Evolutionary conservation across 2,329 filamentous ascomycete genomes (phyloP), one percentile per base, ranked within the genome.

Genomic region (Penicillium psychrosexuale): DNA sequence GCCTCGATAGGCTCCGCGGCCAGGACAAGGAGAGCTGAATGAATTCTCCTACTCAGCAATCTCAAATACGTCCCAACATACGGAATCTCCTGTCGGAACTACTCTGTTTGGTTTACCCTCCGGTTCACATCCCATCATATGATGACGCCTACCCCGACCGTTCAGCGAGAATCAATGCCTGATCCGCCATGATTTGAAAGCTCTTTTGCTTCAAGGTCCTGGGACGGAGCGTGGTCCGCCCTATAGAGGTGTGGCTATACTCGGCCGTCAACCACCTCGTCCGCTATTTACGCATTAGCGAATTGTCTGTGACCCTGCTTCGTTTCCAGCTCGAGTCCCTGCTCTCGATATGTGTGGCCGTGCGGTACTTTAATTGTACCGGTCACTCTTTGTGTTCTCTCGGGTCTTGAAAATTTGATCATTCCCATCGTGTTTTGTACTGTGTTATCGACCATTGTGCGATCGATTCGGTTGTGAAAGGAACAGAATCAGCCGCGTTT

Each of bases 1-100:
- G 72, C 37, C 66, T 75, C 19, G 70, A 72, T 33, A 71, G 69
- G 55, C 38, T 76, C n/a, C 65, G 64, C 45, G 57, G 61, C 43
- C 46, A 53, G 43, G 67, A 66, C 5, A 66, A 66, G 52, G 66
- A 68, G 47, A 56, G 59, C 55, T 70, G 65, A 69, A 57, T 42
- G 27, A 13, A 9, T 28, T 13, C 0, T 33, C 9, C 24, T 45
- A 1, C 30, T 45, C 37, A 8, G 17, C 17, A 8, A 37, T 48
- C 15, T 34, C 8, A 24, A 44, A 33, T 48, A 9, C 12, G 1
- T 38, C 19, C 19, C 33, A 54, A 34, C 6, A 15, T 39, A 9
- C 22, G 51, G n/a, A 49, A 8, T 1, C 17, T 24, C 15, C 19
- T 38, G 0, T 33, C 7, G 3, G 28, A 27, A 34, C 28, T 27